Evolutionary conservation across 2,329 filamentous ascomycete species (phyloP), one percentile per base, ranked within the genome.

Genomic region (Hymenoscyphus fraxineus): DNA sequence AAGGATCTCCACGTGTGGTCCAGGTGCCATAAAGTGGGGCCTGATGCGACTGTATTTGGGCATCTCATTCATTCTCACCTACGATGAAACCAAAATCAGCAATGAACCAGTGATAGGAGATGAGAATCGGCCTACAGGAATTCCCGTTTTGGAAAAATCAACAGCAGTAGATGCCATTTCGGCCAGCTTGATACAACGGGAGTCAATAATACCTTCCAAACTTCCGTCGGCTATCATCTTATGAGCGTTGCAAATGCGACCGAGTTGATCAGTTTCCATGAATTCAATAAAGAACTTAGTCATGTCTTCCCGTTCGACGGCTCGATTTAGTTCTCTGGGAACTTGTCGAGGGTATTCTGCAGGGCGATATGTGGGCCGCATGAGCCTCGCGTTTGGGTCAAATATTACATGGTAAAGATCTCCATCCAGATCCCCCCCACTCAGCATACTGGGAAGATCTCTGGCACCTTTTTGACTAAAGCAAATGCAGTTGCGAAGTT

Each of bases 391-490:
- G 75, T 72, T 0, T 75, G 69, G 68, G 95, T 91, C 81, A 85
- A 95, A 59, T 16, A 96, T 90, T 58, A 96, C 78, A 68, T 92
- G 89, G 75, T 90, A 96, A 0, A 91, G 78, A 73, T 96, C 93
- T 0, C 92, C 92, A 68, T 95, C 92, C 0, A 96, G 81, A 74
- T 96, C 92, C 0, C 92, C 92, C 1, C 92, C 92, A 61, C 89
- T 89, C 0, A 96, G 80, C 75, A 89, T 84, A 66, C 90, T 94
- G 0, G 92, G 91, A 0, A 96, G 78, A 72, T 96, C 92, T n/a
- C 92, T 84, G 0, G 70, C 32, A 0, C 92, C 92, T 54, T 84
- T 80, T 64, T 87, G 85, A 65, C 88, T 93, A 73, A 96, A 96
- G 0, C 90, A 85, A 16, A 96, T 82, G 65, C 91, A 93, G 71